Base-by-base conservation (phyloP, 345 rosid species). In the Sisymbrium irio region DNA sequence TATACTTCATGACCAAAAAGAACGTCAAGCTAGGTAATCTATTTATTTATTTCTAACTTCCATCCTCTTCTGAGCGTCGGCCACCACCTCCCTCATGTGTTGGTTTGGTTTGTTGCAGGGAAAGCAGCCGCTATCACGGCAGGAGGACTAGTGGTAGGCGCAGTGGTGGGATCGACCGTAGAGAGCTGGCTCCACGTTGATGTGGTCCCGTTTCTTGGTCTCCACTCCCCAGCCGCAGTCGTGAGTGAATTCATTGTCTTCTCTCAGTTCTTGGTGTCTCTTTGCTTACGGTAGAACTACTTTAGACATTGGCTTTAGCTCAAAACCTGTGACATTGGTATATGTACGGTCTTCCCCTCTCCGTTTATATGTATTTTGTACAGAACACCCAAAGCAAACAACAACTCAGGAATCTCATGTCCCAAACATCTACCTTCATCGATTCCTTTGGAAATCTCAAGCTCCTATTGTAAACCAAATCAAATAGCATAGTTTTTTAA, bases 101-200 rank as follows among this genome's bases (percentile, higher is more conserved):
- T 60, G 73, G 39, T 80, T 74, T 25, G 32, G 60, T 57, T 33
- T 32, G 40, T 7, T 58, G 45, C 89, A 95, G 97, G 99, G 45
- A 95, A 95, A 81, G 97, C 99, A 32, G 84, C 88, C n/a, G 78
- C 84, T 35, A 86, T 92, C 50, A 87, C 97, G 3, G 67, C 87
- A 25, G 97, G 98, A 39, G 99, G 99, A 58, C 89, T 95, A 55
- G 90, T 87, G 69, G 94, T 88, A n/a, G 99, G 99, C 56, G 99
- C 97, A 2, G 94, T 87, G 69, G 89, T 88, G 74, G 99, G 99
- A 62, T 88, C 99, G 6, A 88, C 96, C 3, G 82, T 88, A 7
- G 96, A 95, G 87, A 92, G 73, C 79, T 92, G 87, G 99, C 78
- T 95, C 82, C 99, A 95, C 73, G 99, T 95, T 44, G 99, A 95